Evolutionary conservation across 2,329 filamentous ascomycete genomes (phyloP), one percentile per base, ranked within the genome.

Genomic region (Bipolaris bicolor): DNA sequence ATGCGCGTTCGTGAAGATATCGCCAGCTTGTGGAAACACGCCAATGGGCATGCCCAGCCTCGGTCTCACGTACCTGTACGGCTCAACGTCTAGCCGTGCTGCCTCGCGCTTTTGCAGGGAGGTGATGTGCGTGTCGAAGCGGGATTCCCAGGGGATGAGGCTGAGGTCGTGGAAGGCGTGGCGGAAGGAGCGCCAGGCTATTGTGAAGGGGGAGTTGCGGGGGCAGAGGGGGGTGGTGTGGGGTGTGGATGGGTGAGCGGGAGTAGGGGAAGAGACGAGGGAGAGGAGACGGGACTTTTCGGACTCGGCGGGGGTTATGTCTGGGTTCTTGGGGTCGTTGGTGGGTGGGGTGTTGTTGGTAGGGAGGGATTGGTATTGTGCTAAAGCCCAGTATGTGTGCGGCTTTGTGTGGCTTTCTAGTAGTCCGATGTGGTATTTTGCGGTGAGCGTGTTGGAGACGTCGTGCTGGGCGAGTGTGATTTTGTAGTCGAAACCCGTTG

Each of bases 401-500:
- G 73, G 72, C 11, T 63, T 64, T 2, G 65, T 64, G 52, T 77
- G 66, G 36, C 66, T 71, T 51, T 77, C 73, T 52, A 74, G 69
- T 13, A 77, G 52, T 1, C 67, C 71, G 31, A 76, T 52, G 5
- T 64, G 61, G 55, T 76, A 88, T 33, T 83, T 85, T 67, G 91
- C 85, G 41, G 84, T 84, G 0, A 76, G 69, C 37, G 83, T 83
- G 10, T 79, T 77, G 4, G 59, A 73, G 37, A 69, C 80, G 73
- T 76, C 84, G 69, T 69, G 71, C 29, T 89, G 84, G 2, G 82
- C 81, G 13, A 95, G 76, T 0, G 81, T 80, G 55, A 90, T 77
- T 52, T 87, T 81, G 75, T 91, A 92, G 3, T 79, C 73, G 70
- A 91, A 90, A 46, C 82, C 83, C 0, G 82, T 83, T 3, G 67